A percentile compares a stretch with the other conserved stretches of the same genome.
Evolutionary conservation across 169 alveolate genomes (phyloP).

Genomic region (Cryptosporidium felis): DNA sequence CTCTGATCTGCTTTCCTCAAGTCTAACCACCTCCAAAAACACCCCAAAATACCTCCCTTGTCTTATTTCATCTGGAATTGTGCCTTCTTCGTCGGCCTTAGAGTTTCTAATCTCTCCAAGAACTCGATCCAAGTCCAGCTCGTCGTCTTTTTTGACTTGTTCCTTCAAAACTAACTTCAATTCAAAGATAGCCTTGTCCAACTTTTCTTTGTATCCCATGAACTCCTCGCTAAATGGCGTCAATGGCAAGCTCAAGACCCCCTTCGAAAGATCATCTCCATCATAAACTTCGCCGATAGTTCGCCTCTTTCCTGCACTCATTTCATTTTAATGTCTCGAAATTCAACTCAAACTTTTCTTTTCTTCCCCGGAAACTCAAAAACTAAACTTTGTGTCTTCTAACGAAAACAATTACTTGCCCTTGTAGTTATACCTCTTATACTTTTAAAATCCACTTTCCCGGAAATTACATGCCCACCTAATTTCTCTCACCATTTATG

Average conservation of each 20-base stretch:
- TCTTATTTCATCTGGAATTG: background rate
- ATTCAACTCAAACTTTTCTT: too few relatives aligned
- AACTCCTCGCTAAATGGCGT: conserved; percentile 63
- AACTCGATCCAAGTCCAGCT: background rate
- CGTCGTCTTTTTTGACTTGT: background rate
- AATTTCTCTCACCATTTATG: too few relatives aligned
- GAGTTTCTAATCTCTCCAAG: conserved; percentile 7
- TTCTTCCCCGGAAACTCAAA: too few relatives aligned
- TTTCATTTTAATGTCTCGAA: conserved; percentile 12
- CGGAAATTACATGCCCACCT: conserved; percentile 5
- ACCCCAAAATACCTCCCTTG: conserved; percentile 7
- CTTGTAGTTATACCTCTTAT: too few relatives aligned
- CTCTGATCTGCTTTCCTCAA: conserved; percentile 10
- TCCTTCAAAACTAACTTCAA: conserved; percentile 2
- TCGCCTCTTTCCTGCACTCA: conserved; percentile 35
- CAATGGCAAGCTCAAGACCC: conserved; percentile 16
- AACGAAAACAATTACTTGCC: too few relatives aligned
- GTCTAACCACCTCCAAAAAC: background rate
- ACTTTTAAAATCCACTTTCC: too few relatives aligned
- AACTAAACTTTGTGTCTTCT: too few relatives aligned
- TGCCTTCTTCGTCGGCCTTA: background rate
- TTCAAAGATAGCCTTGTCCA: conserved; percentile 51
- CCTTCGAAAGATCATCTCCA: conserved; percentile 41
- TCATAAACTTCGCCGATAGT: conserved; percentile 21
- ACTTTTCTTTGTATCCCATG: conserved; percentile 7